Base-by-base conservation (phyloP, 371 early-diverging fungal genomes). In the Entomophthora muscae region DNA sequence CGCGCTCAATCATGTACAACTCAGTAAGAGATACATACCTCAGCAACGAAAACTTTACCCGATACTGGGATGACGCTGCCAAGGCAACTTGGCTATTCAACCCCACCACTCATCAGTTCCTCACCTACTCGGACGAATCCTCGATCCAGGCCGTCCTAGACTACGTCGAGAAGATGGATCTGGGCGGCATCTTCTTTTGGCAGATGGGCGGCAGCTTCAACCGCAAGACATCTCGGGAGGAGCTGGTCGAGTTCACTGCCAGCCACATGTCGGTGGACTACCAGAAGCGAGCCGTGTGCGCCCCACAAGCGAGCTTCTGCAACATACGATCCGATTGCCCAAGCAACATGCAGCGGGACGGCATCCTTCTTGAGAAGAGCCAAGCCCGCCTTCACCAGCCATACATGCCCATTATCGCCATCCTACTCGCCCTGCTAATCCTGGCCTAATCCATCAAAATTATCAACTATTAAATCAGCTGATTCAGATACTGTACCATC, bases 171-270 rank as follows among this genome's bases (percentile, higher is more conserved):
- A 1, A 32, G 1, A 59, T n/a, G 24, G 22, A 59, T 59, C 26
- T 59, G 17, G 59, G n/a, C 7, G 59, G 59, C 26, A 59, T 59
- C 28, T 59, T 59, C 23, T 59, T 59, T 26, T 59, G 59, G 59
- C 59, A 59, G 1, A 17, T 59, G 23, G 59, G 59, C 7, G 59
- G 59, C 7, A 33, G 33, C 5, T 59, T 32, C 24, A 59, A 59
- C 23, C 31, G 26, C 23, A 13, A 32, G 23, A 32, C 3, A 33
- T 22, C 21, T 13, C 12, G 17, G 5, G 59, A 59, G 26, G 59
- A 59, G 42, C 42, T 59, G 24, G 23, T 59, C 5, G 59, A 59
- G 3, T 59, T 59, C 7, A 26, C 22, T 7, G 59, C 59, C 2
- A 32, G 23, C 42, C 13, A 59, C n/a, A 30, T 33, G 30, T 10